These are phyloP conservation scores for Phanerodontia chrysosporium DNA, from an alignment of 768 basidiomycete species.

Conservation along the genomic window DNA sequence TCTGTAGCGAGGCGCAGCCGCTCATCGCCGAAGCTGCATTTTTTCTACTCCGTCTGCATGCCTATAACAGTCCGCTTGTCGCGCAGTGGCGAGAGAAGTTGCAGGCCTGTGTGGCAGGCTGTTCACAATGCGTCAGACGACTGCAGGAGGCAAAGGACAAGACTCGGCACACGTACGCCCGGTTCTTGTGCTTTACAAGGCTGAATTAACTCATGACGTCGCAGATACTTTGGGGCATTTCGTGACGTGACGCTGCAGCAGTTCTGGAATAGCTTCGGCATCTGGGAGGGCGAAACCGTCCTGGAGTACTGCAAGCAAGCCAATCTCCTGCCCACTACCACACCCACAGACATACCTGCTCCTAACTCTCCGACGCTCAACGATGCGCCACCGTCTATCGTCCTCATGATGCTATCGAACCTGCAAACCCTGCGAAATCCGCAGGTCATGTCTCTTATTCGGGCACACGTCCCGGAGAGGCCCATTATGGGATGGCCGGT, in stretches of 20 bases:
- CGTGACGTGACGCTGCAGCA: constrained; percentile 39
- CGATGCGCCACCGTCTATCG: constrained; percentile 42
- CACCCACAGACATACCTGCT: background rate
- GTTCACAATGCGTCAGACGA: constrained; percentile 65
- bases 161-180: constrained; percentile 69
- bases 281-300: constrained; percentile 59
- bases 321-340: constrained; percentile 21
- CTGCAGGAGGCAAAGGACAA: constrained; percentile 60
- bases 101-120: constrained; percentile 51
- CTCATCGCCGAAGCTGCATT: constrained; percentile 64
- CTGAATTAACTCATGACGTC: background rate
- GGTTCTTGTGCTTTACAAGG: background rate
- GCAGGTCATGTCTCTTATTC: constrained; percentile 40
- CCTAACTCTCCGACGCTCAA: constrained; percentile 27
- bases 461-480: constrained; percentile 32
- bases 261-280: constrained; percentile 62
- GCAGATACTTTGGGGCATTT: constrained; percentile 75
- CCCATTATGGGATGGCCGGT: constrained; percentile 48
- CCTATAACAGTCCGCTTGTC: constrained; percentile 58
- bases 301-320: constrained; percentile 40
- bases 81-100: constrained; percentile 60
- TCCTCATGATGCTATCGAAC: constrained; percentile 64
- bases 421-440: constrained; percentile 51
- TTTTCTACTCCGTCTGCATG: constrained; percentile 79
- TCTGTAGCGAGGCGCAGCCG: constrained; percentile 59